Evolutionary conservation across 2,329 filamentous ascomycete genomes (phyloP).

Genomic region (Xylaria sp.): DNA sequence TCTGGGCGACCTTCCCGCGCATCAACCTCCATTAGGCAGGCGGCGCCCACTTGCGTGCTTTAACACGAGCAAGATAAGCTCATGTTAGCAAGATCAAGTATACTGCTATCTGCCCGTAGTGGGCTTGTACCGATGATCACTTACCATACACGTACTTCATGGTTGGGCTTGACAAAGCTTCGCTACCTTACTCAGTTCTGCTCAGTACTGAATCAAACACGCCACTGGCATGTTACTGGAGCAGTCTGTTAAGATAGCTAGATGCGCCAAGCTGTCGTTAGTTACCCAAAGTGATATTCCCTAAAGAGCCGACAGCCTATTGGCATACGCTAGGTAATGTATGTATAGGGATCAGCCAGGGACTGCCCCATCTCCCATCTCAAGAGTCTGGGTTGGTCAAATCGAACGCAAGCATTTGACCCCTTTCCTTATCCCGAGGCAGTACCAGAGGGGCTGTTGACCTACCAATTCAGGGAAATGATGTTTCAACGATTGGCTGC

Average conservation of each 20-base stretch:
- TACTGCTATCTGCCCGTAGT: too few relatives aligned
- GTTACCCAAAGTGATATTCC: neutral
- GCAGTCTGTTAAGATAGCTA: neutral
- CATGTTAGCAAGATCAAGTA: slow-evolving; percentile 10
- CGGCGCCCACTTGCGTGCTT: slow-evolving; percentile 14
- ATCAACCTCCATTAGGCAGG: slow-evolving; percentile 45
- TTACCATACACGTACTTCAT: too few relatives aligned
- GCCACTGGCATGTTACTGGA: neutral
- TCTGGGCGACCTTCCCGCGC: slow-evolving; percentile 46
- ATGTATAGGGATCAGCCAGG: neutral
- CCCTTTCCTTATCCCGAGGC: neutral
- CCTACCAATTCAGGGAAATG: slow-evolving; percentile 23
- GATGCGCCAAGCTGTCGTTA: slow-evolving; percentile 17
- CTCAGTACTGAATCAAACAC: neutral
- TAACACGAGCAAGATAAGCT: slow-evolving; percentile 34
- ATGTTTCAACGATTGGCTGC: neutral
- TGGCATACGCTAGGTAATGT: neutral
- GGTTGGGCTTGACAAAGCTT: neutral
- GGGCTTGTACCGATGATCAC: too few relatives aligned
- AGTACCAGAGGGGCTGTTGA: neutral
- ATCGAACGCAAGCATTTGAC: slow-evolving; percentile 11
- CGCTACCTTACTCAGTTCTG: neutral
- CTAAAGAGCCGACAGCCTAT: slow-evolving; percentile 26
- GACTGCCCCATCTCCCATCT: neutral
- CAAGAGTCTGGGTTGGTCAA: slow-evolving; percentile 4